Conservation (phyloP, 495 filamentous ascomycete genomes). For the Xylaria longipes region DNA sequence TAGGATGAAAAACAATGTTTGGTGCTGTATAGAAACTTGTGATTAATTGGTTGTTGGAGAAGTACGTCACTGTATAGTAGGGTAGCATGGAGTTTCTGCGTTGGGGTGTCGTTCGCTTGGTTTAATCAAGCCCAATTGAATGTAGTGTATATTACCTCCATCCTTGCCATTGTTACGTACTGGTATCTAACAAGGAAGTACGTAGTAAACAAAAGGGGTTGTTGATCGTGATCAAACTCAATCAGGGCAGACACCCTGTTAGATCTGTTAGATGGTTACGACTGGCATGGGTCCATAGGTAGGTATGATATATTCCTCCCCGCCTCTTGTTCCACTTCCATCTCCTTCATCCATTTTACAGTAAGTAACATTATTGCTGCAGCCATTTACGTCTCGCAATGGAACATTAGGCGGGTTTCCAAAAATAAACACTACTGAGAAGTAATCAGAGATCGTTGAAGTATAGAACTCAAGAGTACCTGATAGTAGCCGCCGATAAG, state of each 20-base stretch:
- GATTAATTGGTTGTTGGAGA: conserved; percentile 25
- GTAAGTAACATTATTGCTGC: no score
- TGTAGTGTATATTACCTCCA: not conserved
- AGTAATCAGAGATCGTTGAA: not conserved
- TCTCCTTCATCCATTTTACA: not conserved
- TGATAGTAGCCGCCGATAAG: no score
- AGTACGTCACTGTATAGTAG: conserved; percentile 26
- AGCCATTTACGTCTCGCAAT: not conserved
- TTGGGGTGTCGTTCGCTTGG: conserved; percentile 28
- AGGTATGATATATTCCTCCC: not conserved
- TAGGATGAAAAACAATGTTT: conserved; percentile 26
- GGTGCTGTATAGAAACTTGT: conserved; percentile 23
- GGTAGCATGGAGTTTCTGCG: conserved; percentile 37
- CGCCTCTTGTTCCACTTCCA: not conserved
- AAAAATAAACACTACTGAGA: not conserved
- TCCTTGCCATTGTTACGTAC: not conserved
- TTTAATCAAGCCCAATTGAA: not conserved
- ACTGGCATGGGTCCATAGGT: not conserved
- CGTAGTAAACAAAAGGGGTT: not conserved
- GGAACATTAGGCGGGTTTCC: not conserved
- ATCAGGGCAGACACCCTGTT: not conserved
- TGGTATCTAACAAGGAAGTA: not conserved
- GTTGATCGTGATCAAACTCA: not conserved
- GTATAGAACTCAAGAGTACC: no score
- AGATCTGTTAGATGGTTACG: not conserved